Base-by-base conservation (phyloP, 352 stramenopile genomes). In the Phytophthora ramorum region DNA sequence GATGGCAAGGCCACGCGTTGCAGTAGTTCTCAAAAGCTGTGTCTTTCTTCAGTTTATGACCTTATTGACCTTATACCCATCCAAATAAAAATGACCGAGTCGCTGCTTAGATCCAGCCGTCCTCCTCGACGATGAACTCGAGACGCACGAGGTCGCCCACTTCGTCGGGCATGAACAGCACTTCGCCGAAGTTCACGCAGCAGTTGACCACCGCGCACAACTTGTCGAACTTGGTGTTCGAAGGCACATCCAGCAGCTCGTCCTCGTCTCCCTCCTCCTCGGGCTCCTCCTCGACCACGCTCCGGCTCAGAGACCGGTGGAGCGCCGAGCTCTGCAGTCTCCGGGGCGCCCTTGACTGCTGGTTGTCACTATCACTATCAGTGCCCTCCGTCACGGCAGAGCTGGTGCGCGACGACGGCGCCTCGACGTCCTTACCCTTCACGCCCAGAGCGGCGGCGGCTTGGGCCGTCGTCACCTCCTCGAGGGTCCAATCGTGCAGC, bases 51-150 rank as follows among this genome's bases (percentile, higher is more conserved):
- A 46, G 40, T 46, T 46, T 16, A 26, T 46, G 40, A 69, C 38
- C 59, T 66, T 58, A 60, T 56, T 68, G 43, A 47, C 51, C 46
- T 69, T 58, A 65, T 56, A 51, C 35, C 49, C 34, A 59, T 44
- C 37, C 24, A 32, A 69, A 76, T 73, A 73, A 77, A 66, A 76
- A 76, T 46, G 40, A 22, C 20, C 40, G 40, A 45, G 38, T 22
- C 38, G 37, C 32, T 37, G 34, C 38, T 83, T 89, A 93, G 54
- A 93, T 91, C 85, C 85, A 93, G 30, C 85, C 85, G 66, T 93
- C 85, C 63, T 93, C 85, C 63, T 93, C 85, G 1, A 92, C 83
- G 54, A 93, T 79, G 62, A 91, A 90, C 78, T 93, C 78, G 49
- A 93, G 77, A 28, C 74, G 83, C 43, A 90, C 81, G 48, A 93